Conservation (phyloP, 1,284 basidiomycete genomes). For the Trametes pubescens region DNA sequence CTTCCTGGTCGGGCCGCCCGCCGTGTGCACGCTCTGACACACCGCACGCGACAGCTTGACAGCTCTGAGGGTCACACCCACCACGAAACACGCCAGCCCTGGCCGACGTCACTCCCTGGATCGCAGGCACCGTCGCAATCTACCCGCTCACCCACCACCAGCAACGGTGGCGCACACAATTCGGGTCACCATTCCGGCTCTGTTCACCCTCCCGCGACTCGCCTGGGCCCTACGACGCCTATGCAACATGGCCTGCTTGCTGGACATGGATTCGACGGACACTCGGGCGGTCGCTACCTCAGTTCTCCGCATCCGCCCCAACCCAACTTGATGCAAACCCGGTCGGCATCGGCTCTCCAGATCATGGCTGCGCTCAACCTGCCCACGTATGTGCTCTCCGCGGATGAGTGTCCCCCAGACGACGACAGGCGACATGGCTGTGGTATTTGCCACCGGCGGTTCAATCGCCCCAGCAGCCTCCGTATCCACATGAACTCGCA, state of each 20-base stretch:
- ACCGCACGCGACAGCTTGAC: conserved; percentile 7
- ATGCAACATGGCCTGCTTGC: not conserved
- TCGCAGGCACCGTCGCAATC: not conserved
- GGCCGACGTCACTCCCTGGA: not conserved
- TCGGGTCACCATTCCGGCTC: not conserved
- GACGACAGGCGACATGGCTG: conserved; percentile 66
- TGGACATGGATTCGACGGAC: not conserved
- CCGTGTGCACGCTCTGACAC: not conserved
- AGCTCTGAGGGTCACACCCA: not conserved
- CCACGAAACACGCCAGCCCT: not conserved
- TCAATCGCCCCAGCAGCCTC: conserved; percentile 81
- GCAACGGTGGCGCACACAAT: conserved; percentile 2
- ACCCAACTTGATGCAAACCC: not conserved
- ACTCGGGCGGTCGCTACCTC: not conserved
- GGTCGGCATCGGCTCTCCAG: conserved; percentile 9
- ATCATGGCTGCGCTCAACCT: conserved; percentile 9
- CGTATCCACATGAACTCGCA: conserved; percentile 81
- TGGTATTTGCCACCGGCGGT: conserved; percentile 70
- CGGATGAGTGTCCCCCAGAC: conserved; percentile 35
- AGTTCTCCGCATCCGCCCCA: not conserved
- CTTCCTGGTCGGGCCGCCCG: conserved; percentile 3
- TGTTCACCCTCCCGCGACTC: not conserved
- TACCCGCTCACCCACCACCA: not conserved
- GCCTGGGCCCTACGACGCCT: not conserved
- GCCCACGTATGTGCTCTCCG: conserved; percentile 26